Conservation (phyloP, 305 asterid genomes). For the Caryopteris hybrid region DNA sequence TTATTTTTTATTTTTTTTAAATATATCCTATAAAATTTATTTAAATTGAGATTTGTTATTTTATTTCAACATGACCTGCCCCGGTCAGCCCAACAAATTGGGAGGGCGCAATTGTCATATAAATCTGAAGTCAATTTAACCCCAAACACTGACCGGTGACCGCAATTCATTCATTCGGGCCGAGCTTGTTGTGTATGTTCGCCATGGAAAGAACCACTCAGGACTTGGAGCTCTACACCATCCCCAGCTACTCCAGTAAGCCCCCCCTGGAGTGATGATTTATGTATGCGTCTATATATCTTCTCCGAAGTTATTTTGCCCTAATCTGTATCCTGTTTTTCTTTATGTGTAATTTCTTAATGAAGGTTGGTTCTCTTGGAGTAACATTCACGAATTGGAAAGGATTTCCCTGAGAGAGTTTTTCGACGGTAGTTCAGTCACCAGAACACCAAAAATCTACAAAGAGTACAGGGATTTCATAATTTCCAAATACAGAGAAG, state of each 20-base stretch:
- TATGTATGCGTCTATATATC: not conserved
- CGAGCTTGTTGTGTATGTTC: not conserved
- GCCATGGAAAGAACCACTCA: constrained; percentile 47
- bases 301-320: constrained; percentile 9
- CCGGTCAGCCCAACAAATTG: not conserved
- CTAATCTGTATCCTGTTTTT: constrained; percentile 11
- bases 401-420: constrained; percentile 68
- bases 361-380: constrained; percentile 92
- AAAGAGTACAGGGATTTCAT: constrained; percentile 84
- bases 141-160: not conserved
- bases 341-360: not conserved
- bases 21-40: no score
- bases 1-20: no score
- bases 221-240: constrained; percentile 76
- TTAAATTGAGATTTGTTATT: no score
- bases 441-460: constrained; percentile 75
- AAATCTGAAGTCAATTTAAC: not conserved
- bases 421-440: constrained; percentile 68
- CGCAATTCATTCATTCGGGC: not conserved
- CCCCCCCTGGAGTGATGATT: not conserved
- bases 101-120: not conserved
- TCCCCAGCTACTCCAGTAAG: constrained; percentile 90
- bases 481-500: constrained; percentile 71
- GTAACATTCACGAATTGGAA: constrained; percentile 76
- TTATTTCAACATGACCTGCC: not conserved